Evolutionary conservation across 1,284 basidiomycete species (phyloP), one percentile per base, ranked within the genome.

Genomic region (Heterobasidion occidentale): DNA sequence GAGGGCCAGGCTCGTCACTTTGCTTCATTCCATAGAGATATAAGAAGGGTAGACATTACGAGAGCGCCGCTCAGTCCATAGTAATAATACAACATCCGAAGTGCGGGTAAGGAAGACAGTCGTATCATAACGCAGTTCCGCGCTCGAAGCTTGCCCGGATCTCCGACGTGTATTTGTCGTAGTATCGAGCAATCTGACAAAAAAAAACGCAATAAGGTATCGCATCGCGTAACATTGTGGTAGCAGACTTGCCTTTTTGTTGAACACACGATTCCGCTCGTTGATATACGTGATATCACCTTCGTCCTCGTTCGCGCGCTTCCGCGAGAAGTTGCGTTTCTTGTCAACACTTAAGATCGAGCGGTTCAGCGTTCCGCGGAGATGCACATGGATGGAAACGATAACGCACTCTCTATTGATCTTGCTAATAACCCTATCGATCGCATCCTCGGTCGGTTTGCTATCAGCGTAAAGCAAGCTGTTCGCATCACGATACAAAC

Each of bases 231-330:
- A 36, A 49, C 38, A 12, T 52, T 55, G 36, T 27, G 12, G 19
- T 51, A 45, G 20, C 27, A 45, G 36, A 58, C 74, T n/a, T 36
- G 88, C 90, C 87, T 98, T 99, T 76, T 95, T 95, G 84, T 98
- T 99, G 81, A 98, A 99, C 54, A 96, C 92, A 65, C 92, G 88
- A 76, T 99, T 99, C 70, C 89, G 87, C 70, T 98, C 93, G 78
- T 99, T 99, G 84, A 99, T 99, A 69, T 99, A 99, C 12, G 94
- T 98, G 71, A 99, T 92, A 63, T 98, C 94, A 56, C 90, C 94
- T 60, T 96, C 89, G 54, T 90, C 88, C 65, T 98, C 94, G 73
- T 96, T 94, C 68, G 78, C 77, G 58, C 94, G 82, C 71, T 93
- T 92, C 61, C 94, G 78, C 42, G 89, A 92, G 73, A 92, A 88